Conservation (phyloP, 164 flowering plant species). For the Vitis rupestris region DNA sequence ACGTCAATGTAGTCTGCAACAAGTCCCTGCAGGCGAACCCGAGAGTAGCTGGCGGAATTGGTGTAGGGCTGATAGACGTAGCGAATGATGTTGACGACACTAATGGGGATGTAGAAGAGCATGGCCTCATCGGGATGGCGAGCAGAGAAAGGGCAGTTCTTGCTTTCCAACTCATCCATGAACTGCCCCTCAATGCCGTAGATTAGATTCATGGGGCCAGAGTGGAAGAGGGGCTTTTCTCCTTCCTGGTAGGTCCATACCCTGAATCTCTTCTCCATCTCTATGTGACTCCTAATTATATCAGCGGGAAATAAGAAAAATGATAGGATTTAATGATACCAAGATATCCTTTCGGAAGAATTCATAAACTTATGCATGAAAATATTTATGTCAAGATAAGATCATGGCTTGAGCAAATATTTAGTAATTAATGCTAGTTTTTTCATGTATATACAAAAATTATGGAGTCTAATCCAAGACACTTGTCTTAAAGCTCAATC, state of each 20-base stretch:
- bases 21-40: slow-evolving; percentile 31
- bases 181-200: slow-evolving; percentile 51
- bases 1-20: slow-evolving; percentile 38
- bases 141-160: slow-evolving; percentile 25
- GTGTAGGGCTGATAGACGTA: slow-evolving; percentile 39
- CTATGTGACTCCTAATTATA: slow-evolving; percentile 45
- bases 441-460: too few relatives aligned
- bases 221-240: slow-evolving; percentile 43
- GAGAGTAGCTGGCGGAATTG: slow-evolving; percentile 22
- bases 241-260: slow-evolving; percentile 60
- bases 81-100: slow-evolving; percentile 29
- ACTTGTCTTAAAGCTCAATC: too few relatives aligned
- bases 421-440: too few relatives aligned
- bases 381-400: too few relatives aligned
- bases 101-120: slow-evolving; percentile 42
- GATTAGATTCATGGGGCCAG: slow-evolving; percentile 46
- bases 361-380: too few relatives aligned
- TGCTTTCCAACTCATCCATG: slow-evolving; percentile 38
- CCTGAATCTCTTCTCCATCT: slow-evolving; percentile 48
- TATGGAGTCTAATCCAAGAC: too few relatives aligned
- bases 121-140: slow-evolving; percentile 37
- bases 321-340: background rate
- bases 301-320: background rate
- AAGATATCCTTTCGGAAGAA: background rate
- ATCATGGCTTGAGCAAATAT: too few relatives aligned